Evolutionary conservation across 1,139 yeast genomes (phyloP), one percentile per base, ranked within the genome.

Genomic region (Scheffersomyces illinoinensis): DNA sequence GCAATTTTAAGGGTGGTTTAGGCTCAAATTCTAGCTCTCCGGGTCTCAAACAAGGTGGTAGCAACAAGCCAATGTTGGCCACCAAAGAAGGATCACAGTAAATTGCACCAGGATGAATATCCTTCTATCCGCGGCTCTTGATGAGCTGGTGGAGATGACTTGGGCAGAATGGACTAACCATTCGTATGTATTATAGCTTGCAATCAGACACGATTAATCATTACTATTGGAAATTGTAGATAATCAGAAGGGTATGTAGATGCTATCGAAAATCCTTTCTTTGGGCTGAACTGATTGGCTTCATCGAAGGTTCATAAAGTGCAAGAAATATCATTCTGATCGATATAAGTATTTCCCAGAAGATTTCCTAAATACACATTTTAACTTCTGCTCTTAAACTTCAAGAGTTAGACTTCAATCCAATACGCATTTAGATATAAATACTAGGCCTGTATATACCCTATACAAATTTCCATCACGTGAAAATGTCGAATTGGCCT

Each of bases 161-260:
- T 33, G 43, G 43, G 43, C 43, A 33, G 43, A 12, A 33, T 48
- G 26, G 51, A 20, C 51, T 48, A 20, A 20, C 51, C 26, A 48
- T 48, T 48, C 51, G 23, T 48, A 48, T 48, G 51, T 48, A 48
- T 48, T 48, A 48, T 48, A 48, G 51, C 26, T 48, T 48, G 51
- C 21, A 48, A 48, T 48, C 51, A 48, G 43, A 33, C 14, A 48
- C 51, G 51, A 48, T 48, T 48, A 17, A 48, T 48, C 19, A 48
- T 20, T 20, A 21, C 50, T 21, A 20, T 14, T 21, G 21, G 24
- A 20, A 6, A 10, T 20, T 48, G 51, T 48, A 48, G 51, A 48
- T 17, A 48, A 8, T 1, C 14, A 5, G 18, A 17, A 20, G 17
- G 43, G 10, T 33, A 12, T 33, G 43, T 33, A 2, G 12, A 6